These are phyloP conservation scores for Berkeleyomyces basicola DNA, from an alignment of 2,329 filamentous ascomycete genomes.

Conservation along the genomic window DNA sequence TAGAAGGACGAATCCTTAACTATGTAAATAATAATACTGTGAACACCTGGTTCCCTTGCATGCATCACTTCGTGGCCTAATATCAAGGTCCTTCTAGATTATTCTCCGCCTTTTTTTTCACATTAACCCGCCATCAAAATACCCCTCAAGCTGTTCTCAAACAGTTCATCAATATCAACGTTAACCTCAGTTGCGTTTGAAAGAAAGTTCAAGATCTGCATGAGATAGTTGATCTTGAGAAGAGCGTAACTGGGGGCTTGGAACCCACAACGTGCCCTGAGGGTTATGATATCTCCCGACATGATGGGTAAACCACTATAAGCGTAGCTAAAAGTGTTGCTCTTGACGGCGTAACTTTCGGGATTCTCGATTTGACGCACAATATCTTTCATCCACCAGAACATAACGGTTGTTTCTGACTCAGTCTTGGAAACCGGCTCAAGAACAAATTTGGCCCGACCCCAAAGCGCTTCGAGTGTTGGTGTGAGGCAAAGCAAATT, in stretches of 20 bases:
- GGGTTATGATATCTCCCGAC: background rate
- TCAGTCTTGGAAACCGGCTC: background rate
- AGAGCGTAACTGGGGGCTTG: background rate
- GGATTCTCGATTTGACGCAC: background rate
- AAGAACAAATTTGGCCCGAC: background rate
- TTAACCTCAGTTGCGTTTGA: too few species aligned
- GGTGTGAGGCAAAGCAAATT: background rate
- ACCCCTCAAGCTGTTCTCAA: too few species aligned
- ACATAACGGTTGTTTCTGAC: background rate
- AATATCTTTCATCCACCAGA: background rate
- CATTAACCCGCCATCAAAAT: too few species aligned
- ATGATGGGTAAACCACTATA: background rate
- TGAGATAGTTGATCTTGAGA: background rate
- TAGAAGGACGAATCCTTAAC: too few species aligned
- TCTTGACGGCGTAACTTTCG: too few species aligned
- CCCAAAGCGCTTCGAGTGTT: background rate
- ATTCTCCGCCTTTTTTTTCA: too few species aligned
- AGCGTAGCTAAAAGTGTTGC: too few species aligned
- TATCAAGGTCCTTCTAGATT: too few species aligned
- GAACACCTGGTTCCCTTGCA: too few species aligned
- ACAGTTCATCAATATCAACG: too few species aligned
- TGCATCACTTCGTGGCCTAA: too few species aligned
- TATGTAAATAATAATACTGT: too few species aligned
- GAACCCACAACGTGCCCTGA: background rate
- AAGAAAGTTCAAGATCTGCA: background rate